These are phyloP conservation scores for Neurospora discreta DNA, from an alignment of 495 filamentous ascomycete species.

Conservation along the genomic window DNA sequence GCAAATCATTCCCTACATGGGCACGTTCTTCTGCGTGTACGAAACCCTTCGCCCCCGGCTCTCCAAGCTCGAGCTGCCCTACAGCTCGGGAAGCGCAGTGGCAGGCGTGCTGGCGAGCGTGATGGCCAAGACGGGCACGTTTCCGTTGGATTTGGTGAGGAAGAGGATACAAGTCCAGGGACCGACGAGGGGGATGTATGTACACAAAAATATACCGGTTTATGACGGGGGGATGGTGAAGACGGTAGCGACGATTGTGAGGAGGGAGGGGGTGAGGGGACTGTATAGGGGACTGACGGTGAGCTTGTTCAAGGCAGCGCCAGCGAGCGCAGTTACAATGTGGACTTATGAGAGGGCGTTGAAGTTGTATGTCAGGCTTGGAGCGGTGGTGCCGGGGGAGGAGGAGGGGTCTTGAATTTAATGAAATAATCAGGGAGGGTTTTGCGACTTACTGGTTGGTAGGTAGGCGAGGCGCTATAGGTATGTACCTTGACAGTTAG, in stretches of 20 bases:
- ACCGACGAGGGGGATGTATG: conserved; percentile 63
- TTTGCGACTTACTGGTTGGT: background rate
- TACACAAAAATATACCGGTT: conserved; percentile 79
- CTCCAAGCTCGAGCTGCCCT: conserved; percentile 46
- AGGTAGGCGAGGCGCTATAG: background rate
- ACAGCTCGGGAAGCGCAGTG: conserved; percentile 67
- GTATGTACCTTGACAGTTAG: background rate
- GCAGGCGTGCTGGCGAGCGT: conserved; percentile 71
- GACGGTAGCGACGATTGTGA: conserved; percentile 56
- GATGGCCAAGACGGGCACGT: conserved; percentile 77
- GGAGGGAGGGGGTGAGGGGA: conserved; percentile 63
- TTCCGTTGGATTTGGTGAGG: conserved; percentile 85
- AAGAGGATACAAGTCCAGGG: conserved; percentile 96
- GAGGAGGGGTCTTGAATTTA: background rate
- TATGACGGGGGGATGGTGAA: conserved; percentile 52
- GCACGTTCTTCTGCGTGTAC: conserved; percentile 85
- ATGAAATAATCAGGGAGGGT: too few species aligned
- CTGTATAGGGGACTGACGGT: conserved; percentile 83
- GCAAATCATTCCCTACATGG: conserved; percentile 94
- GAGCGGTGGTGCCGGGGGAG: background rate
- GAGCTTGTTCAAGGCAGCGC: conserved; percentile 85
- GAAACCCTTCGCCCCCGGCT: conserved; percentile 53
- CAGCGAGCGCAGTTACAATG: conserved; percentile 91
- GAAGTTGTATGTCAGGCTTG: conserved; percentile 40
- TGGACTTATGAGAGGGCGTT: conserved; percentile 88